Evolutionary conservation across 306 rosid species (phyloP).

Genomic region (Morella rubra): DNA sequence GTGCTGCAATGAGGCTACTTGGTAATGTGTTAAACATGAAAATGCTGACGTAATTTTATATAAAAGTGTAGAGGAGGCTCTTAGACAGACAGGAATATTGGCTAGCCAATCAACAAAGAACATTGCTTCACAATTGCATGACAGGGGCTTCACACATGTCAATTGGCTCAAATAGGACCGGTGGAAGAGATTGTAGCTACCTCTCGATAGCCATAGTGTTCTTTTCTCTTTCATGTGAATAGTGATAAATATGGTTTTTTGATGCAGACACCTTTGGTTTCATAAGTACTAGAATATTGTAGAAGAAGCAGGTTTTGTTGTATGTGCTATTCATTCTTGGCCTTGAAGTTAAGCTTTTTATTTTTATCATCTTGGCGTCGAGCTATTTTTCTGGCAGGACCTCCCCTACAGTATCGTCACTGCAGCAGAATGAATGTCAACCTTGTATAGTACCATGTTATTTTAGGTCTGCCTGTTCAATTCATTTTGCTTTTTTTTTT

Average conservation of each 20-base stretch:
- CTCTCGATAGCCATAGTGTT: not conserved
- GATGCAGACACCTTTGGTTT: not conserved
- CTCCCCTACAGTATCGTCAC: no score
- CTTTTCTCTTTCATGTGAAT: not conserved
- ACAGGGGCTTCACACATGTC: conserved; percentile 16
- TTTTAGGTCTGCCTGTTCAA: conserved; percentile 21
- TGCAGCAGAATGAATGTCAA: not conserved
- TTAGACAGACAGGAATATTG: not conserved
- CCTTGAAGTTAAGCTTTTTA: not conserved
- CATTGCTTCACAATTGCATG: conserved; percentile 1
- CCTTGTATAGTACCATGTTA: not conserved
- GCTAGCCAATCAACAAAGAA: not conserved
- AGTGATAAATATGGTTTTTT: not conserved
- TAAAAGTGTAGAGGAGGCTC: not conserved
- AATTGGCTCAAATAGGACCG: conserved; percentile 6
- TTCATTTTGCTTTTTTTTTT: conserved; percentile 2
- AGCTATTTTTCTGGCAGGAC: no score
- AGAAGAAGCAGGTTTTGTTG: not conserved
- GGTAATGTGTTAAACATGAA: conserved; percentile 42
- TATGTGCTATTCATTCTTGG: not conserved
- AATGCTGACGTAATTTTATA: not conserved
- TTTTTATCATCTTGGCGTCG: no score
- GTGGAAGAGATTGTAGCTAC: conserved; percentile 9
- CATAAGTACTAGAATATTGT: not conserved
- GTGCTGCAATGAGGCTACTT: conserved; percentile 87